Evolutionary conservation across 2,329 filamentous ascomycete species (phyloP), one percentile per base, ranked within the genome.

Genomic region (Hymenoscyphus repandus): DNA sequence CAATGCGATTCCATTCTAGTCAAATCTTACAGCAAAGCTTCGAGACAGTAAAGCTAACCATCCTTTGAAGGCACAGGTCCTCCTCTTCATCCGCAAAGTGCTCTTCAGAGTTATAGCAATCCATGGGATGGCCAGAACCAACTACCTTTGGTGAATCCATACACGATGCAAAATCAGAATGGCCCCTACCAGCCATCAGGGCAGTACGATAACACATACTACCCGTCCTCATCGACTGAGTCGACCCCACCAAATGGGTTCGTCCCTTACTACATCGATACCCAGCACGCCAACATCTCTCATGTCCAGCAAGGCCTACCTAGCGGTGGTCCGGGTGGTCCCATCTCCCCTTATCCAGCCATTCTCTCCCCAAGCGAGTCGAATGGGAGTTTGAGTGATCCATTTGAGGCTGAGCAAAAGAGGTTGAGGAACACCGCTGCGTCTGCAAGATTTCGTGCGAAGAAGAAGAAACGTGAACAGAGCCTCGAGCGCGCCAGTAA

Each of bases 381-480:
- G 47, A 66, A 60, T 47, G 62, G 61, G 50, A 69, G 66, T 32
- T 64, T 54, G 36, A 51, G 51, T n/a, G 42, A 64, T 37, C 50
- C 50, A 27, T 27, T 27, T 1, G 50, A 52, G 30, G 46, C 50
- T 15, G 50, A 52, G 30, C 50, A 52, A 10, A 93, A 93, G 73
- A 83, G 90, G 40, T 82, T 88, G 50, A 83, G 90, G 55, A 95
- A 95, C 70, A 95, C 90, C 5, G 90, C 90, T 27, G 90, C 90
- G 49, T 90, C 85, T 58, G 90, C 90, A 12, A 85, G 90, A 44
- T 95, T 95, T 77, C 85, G 90, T 52, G 82, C 92, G 66, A 95
- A 95, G 82, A 95, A 95, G 83, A 95, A 95, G 79, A 87, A 91
- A 71, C 83, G 90, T 44, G 90, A 95, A 73, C 86, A 90, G 67